Percentiles rank a stretch among this genome's conserved stretches.
Evolutionary conservation across 2,329 filamentous ascomycete species (phyloP).

Genomic region (Colletotrichum incanum): DNA sequence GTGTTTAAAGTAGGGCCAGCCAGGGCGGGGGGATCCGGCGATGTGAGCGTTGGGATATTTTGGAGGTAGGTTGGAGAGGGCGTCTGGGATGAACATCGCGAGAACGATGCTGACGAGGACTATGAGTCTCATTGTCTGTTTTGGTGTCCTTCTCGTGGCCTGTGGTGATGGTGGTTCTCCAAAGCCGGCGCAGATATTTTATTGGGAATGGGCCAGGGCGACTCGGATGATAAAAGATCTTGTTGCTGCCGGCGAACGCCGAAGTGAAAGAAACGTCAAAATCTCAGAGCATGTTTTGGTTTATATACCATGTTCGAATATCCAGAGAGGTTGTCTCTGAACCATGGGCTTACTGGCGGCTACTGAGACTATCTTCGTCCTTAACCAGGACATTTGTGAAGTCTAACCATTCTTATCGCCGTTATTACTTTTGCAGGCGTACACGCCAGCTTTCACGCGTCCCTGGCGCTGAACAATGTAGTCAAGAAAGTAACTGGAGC

Average conservation of each 20-base stretch:
- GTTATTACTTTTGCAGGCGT: neutral
- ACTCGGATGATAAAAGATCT: neutral
- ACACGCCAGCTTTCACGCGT: neutral
- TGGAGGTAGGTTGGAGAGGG: neutral
- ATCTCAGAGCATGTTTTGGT: neutral
- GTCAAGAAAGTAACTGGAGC: too few species aligned
- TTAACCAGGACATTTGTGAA: neutral
- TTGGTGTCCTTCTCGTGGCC: neutral
- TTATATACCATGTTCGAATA: neutral
- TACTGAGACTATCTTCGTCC: too few species aligned
- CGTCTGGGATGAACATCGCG: neutral
- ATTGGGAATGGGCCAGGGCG: neutral
- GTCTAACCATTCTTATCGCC: neutral
- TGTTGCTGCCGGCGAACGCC: neutral
- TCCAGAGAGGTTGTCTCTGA: neutral
- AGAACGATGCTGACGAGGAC: neutral
- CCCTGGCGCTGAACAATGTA: neutral
- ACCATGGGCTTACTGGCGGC: neutral
- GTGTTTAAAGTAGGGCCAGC: neutral
- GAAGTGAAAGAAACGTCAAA: too few species aligned
- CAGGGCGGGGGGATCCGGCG: neutral
- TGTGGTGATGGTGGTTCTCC: neutral
- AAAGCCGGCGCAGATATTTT: neutral
- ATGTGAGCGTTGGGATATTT: neutral
- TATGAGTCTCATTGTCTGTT: neutral